Evolutionary conservation across 2,329 filamentous ascomycete species (phyloP).

Genomic region (Aspergillus hortae): DNA sequence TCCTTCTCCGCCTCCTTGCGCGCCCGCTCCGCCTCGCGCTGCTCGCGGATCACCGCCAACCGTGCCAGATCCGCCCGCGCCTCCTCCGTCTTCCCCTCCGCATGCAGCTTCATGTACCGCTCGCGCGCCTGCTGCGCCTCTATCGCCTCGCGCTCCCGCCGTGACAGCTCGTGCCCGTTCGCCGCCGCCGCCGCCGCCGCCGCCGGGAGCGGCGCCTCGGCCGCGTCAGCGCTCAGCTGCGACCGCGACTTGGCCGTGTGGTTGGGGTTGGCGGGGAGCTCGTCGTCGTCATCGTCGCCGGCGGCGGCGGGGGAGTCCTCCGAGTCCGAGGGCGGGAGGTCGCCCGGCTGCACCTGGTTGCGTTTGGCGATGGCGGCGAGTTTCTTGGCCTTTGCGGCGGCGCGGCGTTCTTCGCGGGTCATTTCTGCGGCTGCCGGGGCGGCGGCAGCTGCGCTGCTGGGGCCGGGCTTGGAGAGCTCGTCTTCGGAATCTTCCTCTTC

Average conservation of each 20-base stretch:
- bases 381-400: slow-evolving; percentile 85
- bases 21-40: slow-evolving; percentile 77
- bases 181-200: slow-evolving; percentile 45
- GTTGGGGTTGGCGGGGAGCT: slow-evolving; percentile 79
- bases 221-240: slow-evolving; percentile 53
- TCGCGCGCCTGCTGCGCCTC: slow-evolving; percentile 87
- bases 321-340: slow-evolving; percentile 72
- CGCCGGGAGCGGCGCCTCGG: slow-evolving; percentile 14
- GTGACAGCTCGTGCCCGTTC: slow-evolving; percentile 51
- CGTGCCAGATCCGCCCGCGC: slow-evolving; percentile 85
- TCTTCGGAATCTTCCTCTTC: slow-evolving; percentile 45
- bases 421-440: slow-evolving; percentile 45
- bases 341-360: slow-evolving; percentile 73
- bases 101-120: slow-evolving; percentile 85
- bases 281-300: slow-evolving; percentile 32
- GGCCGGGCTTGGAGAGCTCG: slow-evolving; percentile 46
- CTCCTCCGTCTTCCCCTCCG: slow-evolving; percentile 94
- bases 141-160: slow-evolving; percentile 71
- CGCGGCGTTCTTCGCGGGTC: slow-evolving; percentile 83
- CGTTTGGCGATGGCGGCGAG: slow-evolving; percentile 78
- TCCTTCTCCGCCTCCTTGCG: slow-evolving; percentile 74
- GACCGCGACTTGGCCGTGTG: slow-evolving; percentile 66
- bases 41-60: slow-evolving; percentile 75
- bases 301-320: slow-evolving; percentile 41
- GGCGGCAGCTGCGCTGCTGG: slow-evolving; percentile 24